Percentiles rank a stretch among this genome's conserved stretches.
Evolutionary conservation across 2,329 filamentous ascomycete species (phyloP).

Genomic region (Verticillium longisporum): DNA sequence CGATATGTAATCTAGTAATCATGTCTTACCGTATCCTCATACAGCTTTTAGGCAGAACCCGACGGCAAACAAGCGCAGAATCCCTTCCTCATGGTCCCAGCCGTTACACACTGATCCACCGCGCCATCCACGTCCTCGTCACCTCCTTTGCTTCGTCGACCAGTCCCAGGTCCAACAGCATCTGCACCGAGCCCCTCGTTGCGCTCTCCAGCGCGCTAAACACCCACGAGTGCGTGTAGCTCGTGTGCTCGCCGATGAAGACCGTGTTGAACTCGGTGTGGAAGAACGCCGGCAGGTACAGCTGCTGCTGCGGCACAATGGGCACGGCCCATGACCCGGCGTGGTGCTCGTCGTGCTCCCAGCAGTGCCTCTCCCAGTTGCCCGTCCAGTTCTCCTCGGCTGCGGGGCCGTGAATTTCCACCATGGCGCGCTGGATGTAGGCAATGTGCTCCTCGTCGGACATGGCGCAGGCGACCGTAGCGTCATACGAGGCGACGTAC

Average conservation of each 20-base stretch:
- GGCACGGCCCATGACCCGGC: slow-evolving; percentile 49
- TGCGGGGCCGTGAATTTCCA: slow-evolving; percentile 44
- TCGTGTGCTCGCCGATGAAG: slow-evolving; percentile 27
- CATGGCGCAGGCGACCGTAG: slow-evolving; percentile 31
- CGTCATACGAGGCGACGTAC: slow-evolving; percentile 33
- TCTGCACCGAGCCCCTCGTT: slow-evolving; percentile 46
- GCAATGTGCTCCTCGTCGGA: slow-evolving; percentile 47
- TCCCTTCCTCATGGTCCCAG: neutral
- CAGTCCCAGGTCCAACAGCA: slow-evolving; percentile 46
- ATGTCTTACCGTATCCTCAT: too few relatives aligned
- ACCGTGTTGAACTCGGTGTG: slow-evolving; percentile 43
- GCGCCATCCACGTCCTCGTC: slow-evolving; percentile 51
- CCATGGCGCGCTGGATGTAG: slow-evolving; percentile 45
- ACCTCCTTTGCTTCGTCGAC: slow-evolving; percentile 56
- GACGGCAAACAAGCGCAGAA: too few relatives aligned
- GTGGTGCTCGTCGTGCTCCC: slow-evolving; percentile 49
- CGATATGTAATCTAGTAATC: too few relatives aligned
- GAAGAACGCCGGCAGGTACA: slow-evolving; percentile 55
- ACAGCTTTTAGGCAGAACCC: too few relatives aligned
- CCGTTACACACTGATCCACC: slow-evolving; percentile 34
- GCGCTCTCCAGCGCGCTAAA: slow-evolving; percentile 45
- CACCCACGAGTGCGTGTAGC: slow-evolving; percentile 53
- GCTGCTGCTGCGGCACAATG: slow-evolving; percentile 45
- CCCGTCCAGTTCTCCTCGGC: slow-evolving; percentile 51
- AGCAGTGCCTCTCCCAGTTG: slow-evolving; percentile 50